phyloP scores from a whole-genome alignment of 2,329 filamentous ascomycete genomes.

The Zelopaecilomyces penicillatus region DNA sequence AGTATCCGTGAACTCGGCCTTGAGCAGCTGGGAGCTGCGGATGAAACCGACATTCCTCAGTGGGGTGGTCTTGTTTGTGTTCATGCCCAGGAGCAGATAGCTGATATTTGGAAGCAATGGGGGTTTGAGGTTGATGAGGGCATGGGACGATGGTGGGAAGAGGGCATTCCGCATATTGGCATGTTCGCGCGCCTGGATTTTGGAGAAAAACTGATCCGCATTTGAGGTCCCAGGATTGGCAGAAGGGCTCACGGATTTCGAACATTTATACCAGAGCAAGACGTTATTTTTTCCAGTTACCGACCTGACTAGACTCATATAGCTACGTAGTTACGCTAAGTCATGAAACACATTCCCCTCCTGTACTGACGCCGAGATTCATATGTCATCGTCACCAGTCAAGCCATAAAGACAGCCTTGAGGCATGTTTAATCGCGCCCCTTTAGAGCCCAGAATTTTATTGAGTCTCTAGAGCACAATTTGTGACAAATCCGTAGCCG shows the following conservation, averaged over 20 bases:
- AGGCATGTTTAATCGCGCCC: conserved; percentile 26
- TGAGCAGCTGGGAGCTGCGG: conserved; percentile 33
- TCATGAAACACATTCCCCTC: no score
- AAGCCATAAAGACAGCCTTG: conserved; percentile 6
- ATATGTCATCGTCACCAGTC: conserved; percentile 5
- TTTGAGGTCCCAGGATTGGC: conserved; percentile 8
- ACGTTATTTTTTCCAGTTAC: no score
- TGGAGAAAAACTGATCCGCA: conserved; percentile 16
- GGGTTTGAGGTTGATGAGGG: conserved; percentile 67
- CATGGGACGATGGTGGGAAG: conserved; percentile 74
- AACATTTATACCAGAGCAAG: no score
- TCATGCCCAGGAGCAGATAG: conserved; percentile 66
- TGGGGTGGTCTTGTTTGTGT: conserved; percentile 72
- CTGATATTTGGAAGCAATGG: conserved; percentile 57
- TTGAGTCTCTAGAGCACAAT: conserved; percentile 34
- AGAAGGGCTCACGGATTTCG: not conserved
- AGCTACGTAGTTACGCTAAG: no score
- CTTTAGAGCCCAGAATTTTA: conserved; percentile 34
- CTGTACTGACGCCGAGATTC: conserved; percentile 5
- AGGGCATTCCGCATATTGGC: conserved; percentile 75
- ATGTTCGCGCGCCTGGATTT: conserved; percentile 57
- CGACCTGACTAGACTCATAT: no score
- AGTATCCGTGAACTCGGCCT: conserved; percentile 36
- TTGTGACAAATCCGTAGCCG: conserved; percentile 34
- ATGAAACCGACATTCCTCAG: conserved; percentile 34